Evolutionary conservation across 208 protist species (phyloP), one percentile per base, ranked within the genome.

Genomic region (Wallacemonas sp.): DNA sequence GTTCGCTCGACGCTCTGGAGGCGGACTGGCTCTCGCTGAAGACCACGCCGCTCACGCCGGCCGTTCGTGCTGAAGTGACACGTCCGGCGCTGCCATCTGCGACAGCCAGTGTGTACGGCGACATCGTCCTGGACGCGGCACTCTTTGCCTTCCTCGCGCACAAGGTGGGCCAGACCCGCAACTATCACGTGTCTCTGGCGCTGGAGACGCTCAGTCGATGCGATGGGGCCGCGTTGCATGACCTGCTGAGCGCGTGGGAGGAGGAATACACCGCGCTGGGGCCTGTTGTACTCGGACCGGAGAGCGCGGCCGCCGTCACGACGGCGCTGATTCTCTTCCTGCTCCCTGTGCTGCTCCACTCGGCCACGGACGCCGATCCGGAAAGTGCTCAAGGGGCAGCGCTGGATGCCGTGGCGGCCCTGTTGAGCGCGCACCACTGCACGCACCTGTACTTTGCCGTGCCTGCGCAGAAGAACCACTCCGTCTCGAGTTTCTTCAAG

Each of bases 141-240:
- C 10, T 33, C 16, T 29, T 48, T 1, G 1, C 10, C 1, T 61
- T 64, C 48, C 29, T 65, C 2, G 23, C 7, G 16, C 18, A 25
- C 22, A 79, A 79, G 32, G 28, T 68, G 23, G 31, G 23, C 0
- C 66, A 68, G 39, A 42, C 77, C 57, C 76, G 73, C 33, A 93
- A 93, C 68, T 93, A 89, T 48, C 78, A 89, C 57, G 62, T 77
- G 50, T 86, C 86, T 18, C 67, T 83, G n/a, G 87, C 81, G 67
- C 71, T 88, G 41, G 86, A 89, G 64, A 72, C 72, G 3, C 65
- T 76, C 18, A 79, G 76, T 42, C 72, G 68, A 4, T 69, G 78
- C 50, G 29, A 36, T 41, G 52, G 52, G 5, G 65, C 76, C 57
- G 32, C 65, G n/a, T 61, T 81, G 14, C 39, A 5, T 11, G 54